Conservation (phyloP, 169 alveolate species). For the Cryptosporidium bovis region DNA sequence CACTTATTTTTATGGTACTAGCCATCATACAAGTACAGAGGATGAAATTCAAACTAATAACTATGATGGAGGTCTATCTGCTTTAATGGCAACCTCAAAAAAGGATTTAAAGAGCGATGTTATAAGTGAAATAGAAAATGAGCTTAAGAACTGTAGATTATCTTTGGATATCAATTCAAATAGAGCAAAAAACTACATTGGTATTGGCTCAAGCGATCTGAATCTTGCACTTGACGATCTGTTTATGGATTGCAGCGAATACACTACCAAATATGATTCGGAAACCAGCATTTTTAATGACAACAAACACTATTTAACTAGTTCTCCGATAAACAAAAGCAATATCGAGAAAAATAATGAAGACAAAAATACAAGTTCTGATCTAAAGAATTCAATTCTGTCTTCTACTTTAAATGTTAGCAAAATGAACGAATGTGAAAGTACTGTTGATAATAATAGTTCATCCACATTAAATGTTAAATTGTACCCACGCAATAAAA, state of each 20-base stretch:
- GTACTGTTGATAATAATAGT: too few species aligned
- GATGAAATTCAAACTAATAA: too few species aligned
- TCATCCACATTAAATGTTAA: too few species aligned
- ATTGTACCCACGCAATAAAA: too few species aligned
- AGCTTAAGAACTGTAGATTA: constrained; percentile 26
- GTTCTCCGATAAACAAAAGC: too few species aligned
- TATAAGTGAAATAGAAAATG: constrained; percentile 38
- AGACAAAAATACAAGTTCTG: background rate
- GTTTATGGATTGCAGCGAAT: background rate
- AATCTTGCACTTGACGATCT: background rate
- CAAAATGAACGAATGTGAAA: background rate
- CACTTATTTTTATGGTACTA: too few species aligned
- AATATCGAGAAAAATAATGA: background rate
- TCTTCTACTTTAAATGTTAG: background rate
- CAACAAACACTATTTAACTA: too few species aligned
- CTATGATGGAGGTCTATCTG: background rate
- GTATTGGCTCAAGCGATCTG: background rate
- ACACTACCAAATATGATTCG: too few species aligned
- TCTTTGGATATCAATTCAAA: background rate
- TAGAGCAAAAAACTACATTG: background rate
- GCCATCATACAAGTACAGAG: too few species aligned
- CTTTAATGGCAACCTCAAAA: background rate
- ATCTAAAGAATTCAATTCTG: background rate
- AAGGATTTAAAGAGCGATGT: constrained; percentile 34
- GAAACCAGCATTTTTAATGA: too few species aligned